Conservation (phyloP, 1,284 basidiomycete species). For the Phellinidium pouzarii region DNA sequence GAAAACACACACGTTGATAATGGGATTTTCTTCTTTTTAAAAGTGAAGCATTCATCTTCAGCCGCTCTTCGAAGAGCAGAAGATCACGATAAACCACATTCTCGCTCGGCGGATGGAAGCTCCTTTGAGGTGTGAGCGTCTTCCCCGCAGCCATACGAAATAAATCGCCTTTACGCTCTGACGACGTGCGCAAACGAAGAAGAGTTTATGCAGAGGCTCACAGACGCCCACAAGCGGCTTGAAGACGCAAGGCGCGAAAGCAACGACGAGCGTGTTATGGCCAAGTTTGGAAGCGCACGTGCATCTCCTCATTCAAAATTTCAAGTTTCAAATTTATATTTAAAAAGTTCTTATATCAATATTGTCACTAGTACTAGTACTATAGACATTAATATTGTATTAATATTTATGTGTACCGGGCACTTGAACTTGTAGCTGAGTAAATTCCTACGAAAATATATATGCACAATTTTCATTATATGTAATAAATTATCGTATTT, state of each 20-base stretch:
- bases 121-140: slow-evolving; percentile 37
- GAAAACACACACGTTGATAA: slow-evolving; percentile 71
- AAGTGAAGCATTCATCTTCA: slow-evolving; percentile 86
- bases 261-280: not conserved
- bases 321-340: no score
- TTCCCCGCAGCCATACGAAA: slow-evolving; percentile 31
- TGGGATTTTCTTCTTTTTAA: slow-evolving; percentile 77
- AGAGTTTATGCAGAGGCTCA: not conserved
- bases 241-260: not conserved
- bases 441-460: no score
- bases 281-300: not conserved
- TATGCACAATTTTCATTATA: no score
- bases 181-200: not conserved
- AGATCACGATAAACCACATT: slow-evolving; percentile 81
- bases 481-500: no score
- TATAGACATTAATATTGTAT: no score
- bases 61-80: slow-evolving; percentile 89
- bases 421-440: no score
- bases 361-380: no score
- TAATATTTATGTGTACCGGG: no score
- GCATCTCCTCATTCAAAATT: not conserved
- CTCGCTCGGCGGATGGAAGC: slow-evolving; percentile 61
- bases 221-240: not conserved
- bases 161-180: not conserved
- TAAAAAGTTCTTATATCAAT: no score